A percentile compares a stretch with the other conserved stretches of the same genome.
Conservation (phyloP, 2,329 filamentous ascomycete genomes). For the Cryphonectria nitschkei region DNA sequence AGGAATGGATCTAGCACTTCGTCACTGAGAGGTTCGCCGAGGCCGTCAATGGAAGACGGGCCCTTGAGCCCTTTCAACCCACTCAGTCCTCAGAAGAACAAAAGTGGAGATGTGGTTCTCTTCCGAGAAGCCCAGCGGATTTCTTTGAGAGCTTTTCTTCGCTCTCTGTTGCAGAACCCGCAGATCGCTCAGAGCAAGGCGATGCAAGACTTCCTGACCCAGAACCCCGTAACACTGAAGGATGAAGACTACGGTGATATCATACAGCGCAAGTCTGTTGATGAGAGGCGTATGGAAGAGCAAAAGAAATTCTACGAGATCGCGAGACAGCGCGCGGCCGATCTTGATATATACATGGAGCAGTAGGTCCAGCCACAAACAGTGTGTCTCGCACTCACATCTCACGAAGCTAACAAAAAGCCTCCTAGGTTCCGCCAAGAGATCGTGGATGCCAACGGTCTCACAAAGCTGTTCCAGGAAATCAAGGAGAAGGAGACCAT, state of each 20-base stretch:
- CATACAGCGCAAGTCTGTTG: slow-evolving; percentile 75
- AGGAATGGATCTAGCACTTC: slow-evolving; percentile 44
- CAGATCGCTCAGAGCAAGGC: slow-evolving; percentile 82
- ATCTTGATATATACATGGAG: slow-evolving; percentile 98
- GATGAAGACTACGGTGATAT: slow-evolving; percentile 88
- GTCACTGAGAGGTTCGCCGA: slow-evolving; percentile 43
- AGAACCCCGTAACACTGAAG: slow-evolving; percentile 71
- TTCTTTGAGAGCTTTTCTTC: slow-evolving; percentile 87
- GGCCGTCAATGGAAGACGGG: slow-evolving; percentile 49
- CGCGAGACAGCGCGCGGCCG: slow-evolving; percentile 83
- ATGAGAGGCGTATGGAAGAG: slow-evolving; percentile 87
- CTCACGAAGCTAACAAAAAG: slow-evolving; percentile 28
- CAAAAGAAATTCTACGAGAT: slow-evolving; percentile 96
- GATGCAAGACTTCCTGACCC: slow-evolving; percentile 81
- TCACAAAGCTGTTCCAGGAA: slow-evolving; percentile 90
- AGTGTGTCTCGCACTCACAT: slow-evolving; percentile 2
- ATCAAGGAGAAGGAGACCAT: slow-evolving; percentile 90
- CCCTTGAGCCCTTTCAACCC: slow-evolving; percentile 36
- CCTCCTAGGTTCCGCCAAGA: slow-evolving; percentile 62
- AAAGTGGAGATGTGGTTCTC: slow-evolving; percentile 53
- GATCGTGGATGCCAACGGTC: slow-evolving; percentile 74
- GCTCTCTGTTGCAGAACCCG: slow-evolving; percentile 81
- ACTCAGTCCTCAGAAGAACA: slow-evolving; percentile 35
- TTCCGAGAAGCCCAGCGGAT: slow-evolving; percentile 90
- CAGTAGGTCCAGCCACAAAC: slow-evolving; percentile 56